Conservation (phyloP, 148 eudicot species). For the Spergularia marina region DNA sequence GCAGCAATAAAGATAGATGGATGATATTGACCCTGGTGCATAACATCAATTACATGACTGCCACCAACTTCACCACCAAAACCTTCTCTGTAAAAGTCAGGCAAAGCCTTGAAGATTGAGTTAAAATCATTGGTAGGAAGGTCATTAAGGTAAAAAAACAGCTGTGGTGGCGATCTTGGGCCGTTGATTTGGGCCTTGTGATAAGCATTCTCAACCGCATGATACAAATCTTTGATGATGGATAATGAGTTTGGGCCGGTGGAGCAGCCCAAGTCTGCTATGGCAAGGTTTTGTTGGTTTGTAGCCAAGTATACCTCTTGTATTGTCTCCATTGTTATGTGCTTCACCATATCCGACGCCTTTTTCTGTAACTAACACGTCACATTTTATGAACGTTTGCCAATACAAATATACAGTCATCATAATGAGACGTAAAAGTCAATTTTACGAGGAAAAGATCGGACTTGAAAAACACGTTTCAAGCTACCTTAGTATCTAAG, state of each 20-base stretch:
- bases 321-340: conserved; percentile 48
- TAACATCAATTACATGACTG: neutral
- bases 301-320: conserved; percentile 36
- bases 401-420: too few relatives aligned
- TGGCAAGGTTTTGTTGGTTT: conserved; percentile 46
- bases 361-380: conserved; percentile 38
- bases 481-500: too few relatives aligned
- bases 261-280: conserved; percentile 83
- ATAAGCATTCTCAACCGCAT: conserved; percentile 33
- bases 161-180: conserved; percentile 32
- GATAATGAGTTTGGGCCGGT: conserved; percentile 66
- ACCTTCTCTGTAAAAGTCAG: conserved; percentile 16
- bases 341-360: conserved; percentile 62
- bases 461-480: too few relatives aligned
- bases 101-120: conserved; percentile 28
- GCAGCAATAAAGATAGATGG: conserved; percentile 55
- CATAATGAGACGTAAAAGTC: too few relatives aligned
- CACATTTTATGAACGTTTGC: neutral
- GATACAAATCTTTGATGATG: conserved; percentile 43
- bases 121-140: conserved; percentile 52
- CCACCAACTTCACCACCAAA: conserved; percentile 9
- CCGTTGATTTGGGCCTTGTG: conserved; percentile 9
- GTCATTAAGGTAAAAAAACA: conserved; percentile 60
- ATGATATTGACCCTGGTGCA: conserved; percentile 20
- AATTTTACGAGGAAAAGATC: too few relatives aligned